These are phyloP conservation scores for Solanum chacoense DNA, from an alignment of 305 asterid species.

Conservation along the genomic window DNA sequence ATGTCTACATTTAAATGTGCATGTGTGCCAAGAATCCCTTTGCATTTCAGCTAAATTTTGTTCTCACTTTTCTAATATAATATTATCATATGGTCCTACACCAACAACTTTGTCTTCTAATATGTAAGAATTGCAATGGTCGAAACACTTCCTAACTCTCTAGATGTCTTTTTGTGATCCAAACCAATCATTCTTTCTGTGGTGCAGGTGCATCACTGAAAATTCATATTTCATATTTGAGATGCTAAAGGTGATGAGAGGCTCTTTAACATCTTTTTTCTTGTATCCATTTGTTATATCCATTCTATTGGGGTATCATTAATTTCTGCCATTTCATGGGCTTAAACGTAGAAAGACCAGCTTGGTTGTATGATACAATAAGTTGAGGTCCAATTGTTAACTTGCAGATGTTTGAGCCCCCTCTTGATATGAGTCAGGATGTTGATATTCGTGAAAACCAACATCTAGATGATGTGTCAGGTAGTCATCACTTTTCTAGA, in stretches of 20 bases:
- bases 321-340: neutral
- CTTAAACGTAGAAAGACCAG: neutral
- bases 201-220: conserved; percentile 75
- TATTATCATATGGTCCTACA: neutral
- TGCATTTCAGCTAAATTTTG: neutral
- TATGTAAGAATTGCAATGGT: neutral
- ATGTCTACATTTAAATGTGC: neutral
- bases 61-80: neutral
- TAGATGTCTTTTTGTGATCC: neutral
- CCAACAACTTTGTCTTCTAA: neutral
- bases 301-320: neutral
- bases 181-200: neutral
- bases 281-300: neutral
- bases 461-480: conserved; percentile 26
- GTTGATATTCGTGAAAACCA: conserved; percentile 33
- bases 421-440: conserved; percentile 71
- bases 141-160: neutral
- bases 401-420: conserved; percentile 88
- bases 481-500: conserved; percentile 20
- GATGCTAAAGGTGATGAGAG: conserved; percentile 78
- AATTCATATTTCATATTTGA: conserved; percentile 91
- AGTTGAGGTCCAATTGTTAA: conserved; percentile 6
- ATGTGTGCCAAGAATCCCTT: neutral
- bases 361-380: neutral
- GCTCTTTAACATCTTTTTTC: conserved; percentile 1